These are phyloP conservation scores for Entrophospora sp. DNA, from an alignment of 192 early-diverging fungal species.

Conservation along the genomic window DNA sequence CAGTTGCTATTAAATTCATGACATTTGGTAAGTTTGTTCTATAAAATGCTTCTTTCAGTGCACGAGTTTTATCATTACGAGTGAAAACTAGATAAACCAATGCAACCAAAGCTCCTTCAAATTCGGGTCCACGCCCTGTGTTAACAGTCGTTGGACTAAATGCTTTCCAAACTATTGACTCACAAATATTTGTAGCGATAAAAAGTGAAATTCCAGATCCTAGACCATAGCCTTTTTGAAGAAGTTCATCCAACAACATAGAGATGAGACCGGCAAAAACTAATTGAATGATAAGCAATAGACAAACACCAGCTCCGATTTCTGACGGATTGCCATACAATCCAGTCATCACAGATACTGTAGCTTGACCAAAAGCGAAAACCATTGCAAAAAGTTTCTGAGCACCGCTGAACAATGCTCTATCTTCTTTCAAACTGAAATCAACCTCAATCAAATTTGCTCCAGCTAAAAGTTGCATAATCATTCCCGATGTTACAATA, in stretches of 20 bases:
- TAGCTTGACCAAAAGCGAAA: conserved; percentile 97
- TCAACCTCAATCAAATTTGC: conserved; percentile 99
- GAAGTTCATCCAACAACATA: conserved; percentile 96
- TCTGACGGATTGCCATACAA: conserved; percentile 95
- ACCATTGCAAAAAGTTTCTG: conserved; percentile 99
- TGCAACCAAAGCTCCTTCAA: conserved; percentile 95
- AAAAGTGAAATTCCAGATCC: conserved; percentile 99
- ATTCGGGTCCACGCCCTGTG: conserved; percentile 96
- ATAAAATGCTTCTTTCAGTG: conserved; percentile 95
- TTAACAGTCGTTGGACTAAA: conserved; percentile 96
- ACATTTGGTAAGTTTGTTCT: conserved; percentile 79
- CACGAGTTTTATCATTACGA: conserved; percentile 93
- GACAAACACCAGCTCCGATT: conserved; percentile 92
- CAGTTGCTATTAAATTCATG: conserved; percentile 87
- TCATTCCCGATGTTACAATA: conserved; percentile 99
- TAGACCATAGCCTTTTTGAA: conserved; percentile 99
- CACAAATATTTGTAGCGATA: conserved; percentile 99
- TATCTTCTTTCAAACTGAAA: conserved; percentile 96
- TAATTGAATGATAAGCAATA: conserved; percentile 94
- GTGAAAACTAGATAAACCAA: conserved; percentile 93
- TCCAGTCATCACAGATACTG: conserved; percentile 96
- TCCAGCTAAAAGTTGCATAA: conserved; percentile 99
- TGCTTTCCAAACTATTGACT: conserved; percentile 99
- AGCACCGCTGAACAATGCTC: conserved; percentile 97
- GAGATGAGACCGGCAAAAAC: conserved; percentile 96